Evolutionary conservation across 2,329 filamentous ascomycete species (phyloP).

Genomic region (Monilinia aucupariae): DNA sequence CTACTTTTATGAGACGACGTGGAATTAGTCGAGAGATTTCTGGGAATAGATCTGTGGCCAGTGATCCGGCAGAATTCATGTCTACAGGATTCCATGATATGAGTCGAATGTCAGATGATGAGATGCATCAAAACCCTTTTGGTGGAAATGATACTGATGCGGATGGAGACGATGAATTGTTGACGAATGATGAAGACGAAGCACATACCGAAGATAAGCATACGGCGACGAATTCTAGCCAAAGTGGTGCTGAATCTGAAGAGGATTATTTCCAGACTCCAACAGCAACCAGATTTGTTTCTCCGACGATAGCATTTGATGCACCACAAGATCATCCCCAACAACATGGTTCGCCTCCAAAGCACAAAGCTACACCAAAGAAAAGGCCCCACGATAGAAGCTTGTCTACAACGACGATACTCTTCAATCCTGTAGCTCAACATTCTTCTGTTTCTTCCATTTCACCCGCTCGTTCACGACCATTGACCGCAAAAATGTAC

Average conservation of each 20-base stretch:
- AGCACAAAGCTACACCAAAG: conserved; percentile 12
- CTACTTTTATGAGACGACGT: conserved; percentile 22
- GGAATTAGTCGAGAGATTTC: conserved; percentile 38
- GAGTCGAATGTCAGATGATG: conserved; percentile 16
- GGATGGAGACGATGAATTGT: conserved; percentile 78
- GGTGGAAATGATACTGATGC: conserved; percentile 52
- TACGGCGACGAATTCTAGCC: conserved; percentile 31
- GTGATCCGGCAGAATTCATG: conserved; percentile 58
- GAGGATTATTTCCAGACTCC: conserved; percentile 54
- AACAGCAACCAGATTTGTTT: conserved; percentile 39
- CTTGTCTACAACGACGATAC: conserved; percentile 73
- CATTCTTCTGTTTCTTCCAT: conserved; percentile 40
- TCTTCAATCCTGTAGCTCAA: conserved; percentile 65
- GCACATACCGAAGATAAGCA: conserved; percentile 44
- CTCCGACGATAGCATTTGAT: neutral
- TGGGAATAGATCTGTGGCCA: conserved; percentile 52
- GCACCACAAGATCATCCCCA: neutral
- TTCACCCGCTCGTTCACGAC: conserved; percentile 37
- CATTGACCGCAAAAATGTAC: conserved; percentile 35
- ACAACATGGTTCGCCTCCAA: neutral
- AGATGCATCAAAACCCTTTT: conserved; percentile 6
- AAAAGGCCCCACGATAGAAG: conserved; percentile 58
- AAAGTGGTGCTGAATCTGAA: conserved; percentile 39
- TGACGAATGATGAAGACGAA: conserved; percentile 71
- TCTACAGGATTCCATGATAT: conserved; percentile 38